Percentiles rank a stretch among this genome's conserved stretches.
Evolutionary conservation across 2,329 filamentous ascomycete species (phyloP).

Genomic region (Aphanocladium album): DNA sequence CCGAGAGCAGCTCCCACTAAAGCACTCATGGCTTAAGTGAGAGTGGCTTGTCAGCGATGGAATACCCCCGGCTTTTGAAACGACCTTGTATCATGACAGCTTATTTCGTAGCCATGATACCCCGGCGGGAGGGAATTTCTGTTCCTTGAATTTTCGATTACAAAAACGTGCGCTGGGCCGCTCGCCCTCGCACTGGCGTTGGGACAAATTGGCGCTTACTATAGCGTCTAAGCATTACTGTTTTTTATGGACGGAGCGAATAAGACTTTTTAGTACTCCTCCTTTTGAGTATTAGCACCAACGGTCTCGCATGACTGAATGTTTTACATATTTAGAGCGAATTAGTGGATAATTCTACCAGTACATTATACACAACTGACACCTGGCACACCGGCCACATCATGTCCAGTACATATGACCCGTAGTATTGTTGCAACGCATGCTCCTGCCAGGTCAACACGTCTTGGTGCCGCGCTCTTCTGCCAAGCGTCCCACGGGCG

Average conservation of each 20-base stretch:
- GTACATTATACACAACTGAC: constrained; percentile 1
- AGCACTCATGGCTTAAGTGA: background rate
- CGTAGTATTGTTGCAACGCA: background rate
- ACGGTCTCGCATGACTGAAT: background rate
- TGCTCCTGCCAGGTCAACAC: background rate
- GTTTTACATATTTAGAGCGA: constrained; percentile 3
- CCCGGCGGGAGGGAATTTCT: background rate
- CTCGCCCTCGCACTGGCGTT: background rate
- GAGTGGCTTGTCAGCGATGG: background rate
- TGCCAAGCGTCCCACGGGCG: background rate
- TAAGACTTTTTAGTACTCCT: background rate
- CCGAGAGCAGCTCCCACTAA: constrained; percentile 9
- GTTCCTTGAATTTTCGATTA: background rate
- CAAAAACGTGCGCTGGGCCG: background rate
- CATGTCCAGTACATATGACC: no score
- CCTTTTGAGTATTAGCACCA: background rate
- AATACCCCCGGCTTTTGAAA: background rate
- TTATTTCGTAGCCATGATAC: background rate
- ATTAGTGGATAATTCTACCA: background rate
- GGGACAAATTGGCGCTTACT: constrained; percentile 4
- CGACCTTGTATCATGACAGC: background rate
- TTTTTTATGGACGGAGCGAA: constrained; percentile 7
- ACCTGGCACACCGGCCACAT: no score
- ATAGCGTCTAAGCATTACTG: background rate
- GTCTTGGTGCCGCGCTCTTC: background rate